Evolutionary conservation across 192 early-diverging fungal species (phyloP).

Genomic region (Coemansia sp.): DNA sequence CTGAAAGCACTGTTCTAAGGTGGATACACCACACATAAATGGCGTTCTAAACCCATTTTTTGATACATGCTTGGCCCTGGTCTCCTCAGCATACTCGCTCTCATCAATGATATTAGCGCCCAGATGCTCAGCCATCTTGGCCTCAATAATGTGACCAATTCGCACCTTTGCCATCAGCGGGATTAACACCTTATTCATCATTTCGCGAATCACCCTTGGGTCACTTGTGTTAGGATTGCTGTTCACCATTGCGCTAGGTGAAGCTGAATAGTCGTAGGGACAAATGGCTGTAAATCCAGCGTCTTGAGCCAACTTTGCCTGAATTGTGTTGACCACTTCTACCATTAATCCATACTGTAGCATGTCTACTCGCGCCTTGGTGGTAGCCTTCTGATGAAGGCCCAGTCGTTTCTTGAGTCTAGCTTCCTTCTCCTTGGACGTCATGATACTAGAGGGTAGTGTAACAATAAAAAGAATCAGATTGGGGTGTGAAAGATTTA

Average conservation of each 20-base stretch:
- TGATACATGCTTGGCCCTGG: conserved; percentile 75
- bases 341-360: neutral
- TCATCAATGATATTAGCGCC: conserved; percentile 93
- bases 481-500: neutral
- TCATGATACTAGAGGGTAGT: neutral
- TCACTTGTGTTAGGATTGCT: neutral
- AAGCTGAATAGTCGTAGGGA: neutral
- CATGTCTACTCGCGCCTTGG: neutral
- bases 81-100: conserved; percentile 66
- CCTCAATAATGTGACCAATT: conserved; percentile 5
- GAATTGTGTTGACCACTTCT: neutral
- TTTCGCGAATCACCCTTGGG: neutral
- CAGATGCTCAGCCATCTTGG: conserved; percentile 75
- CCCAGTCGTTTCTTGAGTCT: neutral
- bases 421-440: neutral
- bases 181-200: neutral
- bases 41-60: conserved; percentile 82
- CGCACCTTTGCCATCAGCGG: conserved; percentile 7
- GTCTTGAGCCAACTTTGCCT: neutral
- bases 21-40: conserved; percentile 85
- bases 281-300: neutral
- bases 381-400: neutral
- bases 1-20: conserved; percentile 84
- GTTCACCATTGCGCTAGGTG: neutral
- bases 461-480: neutral